phyloP scores from a whole-genome alignment of 129 eudicot genomes.

The Chrysanthemum lavandulifolium region DNA sequence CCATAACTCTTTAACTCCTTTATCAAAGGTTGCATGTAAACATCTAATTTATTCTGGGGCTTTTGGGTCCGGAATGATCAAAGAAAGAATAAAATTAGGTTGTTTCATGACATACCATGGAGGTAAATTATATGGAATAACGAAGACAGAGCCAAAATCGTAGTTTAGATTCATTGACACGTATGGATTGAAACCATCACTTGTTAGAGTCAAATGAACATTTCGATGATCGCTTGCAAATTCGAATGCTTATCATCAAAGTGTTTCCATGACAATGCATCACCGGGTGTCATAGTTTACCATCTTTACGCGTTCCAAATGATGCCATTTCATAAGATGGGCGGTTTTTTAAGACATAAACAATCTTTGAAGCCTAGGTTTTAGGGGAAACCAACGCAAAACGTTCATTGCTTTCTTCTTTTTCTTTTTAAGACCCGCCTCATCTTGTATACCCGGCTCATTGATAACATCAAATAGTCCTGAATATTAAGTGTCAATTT shows the following conservation, averaged over 20 bases:
- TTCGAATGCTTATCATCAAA: background rate
- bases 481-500: too few species aligned
- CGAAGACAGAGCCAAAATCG: background rate
- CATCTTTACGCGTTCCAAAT: background rate
- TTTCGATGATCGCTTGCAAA: background rate
- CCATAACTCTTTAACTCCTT: too few species aligned
- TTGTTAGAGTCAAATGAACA: background rate
- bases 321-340: background rate
- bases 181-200: background rate
- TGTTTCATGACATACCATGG: conserved; percentile 1
- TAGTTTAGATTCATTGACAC: background rate
- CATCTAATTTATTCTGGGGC: background rate
- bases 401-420: background rate
- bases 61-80: background rate
- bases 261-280: background rate
- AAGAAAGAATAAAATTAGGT: background rate
- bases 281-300: background rate
- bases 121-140: background rate
- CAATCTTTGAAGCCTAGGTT: background rate
- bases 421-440: background rate
- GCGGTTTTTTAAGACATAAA: background rate
- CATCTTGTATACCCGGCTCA: too few species aligned
- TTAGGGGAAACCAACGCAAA: conserved; percentile 6
- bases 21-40: background rate
- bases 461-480: too few species aligned